Conservation (phyloP, 169 alveolate species). For the Theileria orientalis region DNA sequence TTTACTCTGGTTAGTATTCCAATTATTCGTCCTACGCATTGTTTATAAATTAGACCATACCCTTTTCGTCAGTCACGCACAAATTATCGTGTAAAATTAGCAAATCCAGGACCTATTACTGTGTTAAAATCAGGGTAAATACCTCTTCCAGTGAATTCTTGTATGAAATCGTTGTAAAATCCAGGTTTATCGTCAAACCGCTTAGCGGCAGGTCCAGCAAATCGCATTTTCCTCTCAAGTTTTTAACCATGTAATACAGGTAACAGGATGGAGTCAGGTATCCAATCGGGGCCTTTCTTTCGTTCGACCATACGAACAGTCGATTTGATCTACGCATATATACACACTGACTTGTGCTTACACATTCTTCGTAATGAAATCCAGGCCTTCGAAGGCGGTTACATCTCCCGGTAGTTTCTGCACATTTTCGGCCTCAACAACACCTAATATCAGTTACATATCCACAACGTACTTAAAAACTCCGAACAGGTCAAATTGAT, state of each 20-base stretch:
- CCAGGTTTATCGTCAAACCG: not conserved
- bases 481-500: slow-evolving; percentile 1
- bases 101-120: slow-evolving; percentile 11
- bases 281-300: slow-evolving; percentile 50
- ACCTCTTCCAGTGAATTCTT: slow-evolving; percentile 40
- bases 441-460: not conserved
- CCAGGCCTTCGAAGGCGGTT: slow-evolving; percentile 2
- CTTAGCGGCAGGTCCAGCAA: slow-evolving; percentile 13
- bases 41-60: slow-evolving; percentile 1
- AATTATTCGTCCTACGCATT: not conserved
- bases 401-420: not conserved
- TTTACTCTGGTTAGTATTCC: slow-evolving; percentile 9
- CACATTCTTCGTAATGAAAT: not conserved
- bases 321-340: slow-evolving; percentile 9
- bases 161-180: slow-evolving; percentile 7
- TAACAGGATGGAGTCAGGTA: slow-evolving; percentile 45
- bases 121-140: not conserved
- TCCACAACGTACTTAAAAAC: slow-evolving; percentile 5
- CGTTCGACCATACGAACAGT: slow-evolving; percentile 47
- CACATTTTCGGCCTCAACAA: not conserved
- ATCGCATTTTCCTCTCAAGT: slow-evolving; percentile 25
- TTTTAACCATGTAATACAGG: slow-evolving; percentile 36
- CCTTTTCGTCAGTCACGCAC: not conserved
- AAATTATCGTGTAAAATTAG: slow-evolving; percentile 13
- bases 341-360: not conserved